phyloP scores from a whole-genome alignment of 2,329 filamentous ascomycete species.

The Diplocarpon mali region DNA sequence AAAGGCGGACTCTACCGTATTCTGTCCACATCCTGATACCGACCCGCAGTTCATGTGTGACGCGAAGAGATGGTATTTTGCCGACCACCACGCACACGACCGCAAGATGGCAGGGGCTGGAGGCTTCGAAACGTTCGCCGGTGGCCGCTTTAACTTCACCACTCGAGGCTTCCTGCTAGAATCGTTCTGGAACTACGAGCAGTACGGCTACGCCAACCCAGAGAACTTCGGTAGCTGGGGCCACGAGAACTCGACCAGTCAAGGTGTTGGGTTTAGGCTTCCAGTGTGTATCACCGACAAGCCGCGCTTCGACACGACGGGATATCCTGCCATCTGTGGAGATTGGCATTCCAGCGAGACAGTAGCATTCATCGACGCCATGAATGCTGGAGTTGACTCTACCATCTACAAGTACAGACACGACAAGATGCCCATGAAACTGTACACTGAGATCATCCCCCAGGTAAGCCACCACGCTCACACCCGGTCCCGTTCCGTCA shows the following conservation, averaged over 20 bases:
- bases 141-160: conserved; percentile 1
- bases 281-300: conserved; percentile 1
- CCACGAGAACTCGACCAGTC: neutral
- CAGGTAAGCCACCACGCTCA: neutral
- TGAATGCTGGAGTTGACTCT: neutral
- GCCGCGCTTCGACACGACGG: neutral
- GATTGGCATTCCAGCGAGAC: conserved; percentile 7
- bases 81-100: neutral
- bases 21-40: conserved; percentile 5
- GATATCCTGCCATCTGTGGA: conserved; percentile 9
- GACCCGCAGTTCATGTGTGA: conserved; percentile 7
- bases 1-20: neutral
- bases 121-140: conserved; percentile 1
- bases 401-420: conserved; percentile 1
- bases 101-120: neutral
- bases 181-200: conserved; percentile 2
- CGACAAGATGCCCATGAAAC: neutral
- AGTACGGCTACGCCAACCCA: neutral
- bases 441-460: conserved; percentile 1
- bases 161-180: neutral
- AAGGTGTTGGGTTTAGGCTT: conserved; percentile 4
- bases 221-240: neutral
- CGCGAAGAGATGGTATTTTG: conserved; percentile 5
- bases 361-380: conserved; percentile 1
- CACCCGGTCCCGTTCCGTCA: neutral